Base-by-base conservation (phyloP, 768 basidiomycete species). In the Mycena amicta region DNA sequence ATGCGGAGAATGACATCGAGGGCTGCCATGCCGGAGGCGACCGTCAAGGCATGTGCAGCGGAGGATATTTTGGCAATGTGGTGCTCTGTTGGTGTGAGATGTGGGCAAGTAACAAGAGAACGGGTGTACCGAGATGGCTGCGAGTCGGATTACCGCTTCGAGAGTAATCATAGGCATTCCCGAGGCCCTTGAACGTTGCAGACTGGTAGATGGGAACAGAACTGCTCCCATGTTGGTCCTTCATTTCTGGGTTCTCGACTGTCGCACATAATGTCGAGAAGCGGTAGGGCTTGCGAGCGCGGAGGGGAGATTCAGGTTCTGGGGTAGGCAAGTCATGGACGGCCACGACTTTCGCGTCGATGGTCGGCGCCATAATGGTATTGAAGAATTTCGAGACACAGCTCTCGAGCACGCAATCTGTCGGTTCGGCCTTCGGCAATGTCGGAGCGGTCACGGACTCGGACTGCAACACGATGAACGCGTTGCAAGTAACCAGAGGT, bases 201-300 rank as follows among this genome's bases (percentile, higher is more conserved):
- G 94, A 90, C 76, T 98, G 97, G 75, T 98, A 99, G 74, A 99
- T 98, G 22, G 97, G 97, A 1, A 98, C 93, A 5, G 90, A 90
- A 65, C 91, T 93, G 58, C 92, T 88, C 20, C 95, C 95, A 71
- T 95, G 90, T 76, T 98, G 96, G 75, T 99, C 96, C 73, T 96
- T 95, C 75, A 89, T 90, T 55, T 82, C 82, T 0, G 93, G 93
- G 64, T 93, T 92, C 67, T 96, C 94, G 56, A 96, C 93, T 4
- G 93, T 95, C 23, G 91, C 94, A 59, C 92, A 93, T 57, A 92
- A 77, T 16, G 92, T 94, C n/a, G 91, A 90, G 72, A 94, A 93
- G n/a, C 85, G 81, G 74, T 93, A 92, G 0, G 89, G 90, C 71
- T 86, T 85, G 58, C 90, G 81, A 23, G 82, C 74, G 45, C 84